A percentile compares a stretch with the other conserved stretches of the same genome.
These are phyloP conservation scores for Phyllosticta capitalensis DNA, from an alignment of 2,329 filamentous ascomycete genomes.

Conservation along the genomic window DNA sequence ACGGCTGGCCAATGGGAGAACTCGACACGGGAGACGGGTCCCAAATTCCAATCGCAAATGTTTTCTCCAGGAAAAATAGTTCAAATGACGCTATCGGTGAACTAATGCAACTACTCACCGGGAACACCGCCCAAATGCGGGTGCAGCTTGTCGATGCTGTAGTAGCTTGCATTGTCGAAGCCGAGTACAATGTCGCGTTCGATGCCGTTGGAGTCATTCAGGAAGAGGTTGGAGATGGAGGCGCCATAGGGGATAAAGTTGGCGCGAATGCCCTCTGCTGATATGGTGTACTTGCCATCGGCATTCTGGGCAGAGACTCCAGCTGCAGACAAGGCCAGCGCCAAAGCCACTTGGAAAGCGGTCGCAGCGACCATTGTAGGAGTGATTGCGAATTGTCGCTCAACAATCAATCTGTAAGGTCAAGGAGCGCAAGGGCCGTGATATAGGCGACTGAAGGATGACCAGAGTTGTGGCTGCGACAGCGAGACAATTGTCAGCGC, in stretches of 20 bases:
- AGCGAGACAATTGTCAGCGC: not conserved
- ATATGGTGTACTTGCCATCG: constrained; percentile 60
- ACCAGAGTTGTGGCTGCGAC: not conserved
- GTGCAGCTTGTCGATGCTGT: constrained; percentile 54
- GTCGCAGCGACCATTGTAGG: not conserved
- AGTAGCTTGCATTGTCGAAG: constrained; percentile 67
- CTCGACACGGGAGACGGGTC: not conserved
- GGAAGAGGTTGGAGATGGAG: constrained; percentile 59
- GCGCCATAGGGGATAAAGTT: constrained; percentile 68
- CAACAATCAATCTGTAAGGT: not conserved
- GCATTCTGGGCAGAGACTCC: constrained; percentile 16
- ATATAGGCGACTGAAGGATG: not conserved
- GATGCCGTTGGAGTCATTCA: constrained; percentile 59
- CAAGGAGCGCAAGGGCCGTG: not conserved
- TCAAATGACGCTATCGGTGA: not conserved
- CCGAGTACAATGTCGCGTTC: constrained; percentile 63
- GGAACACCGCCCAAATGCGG: constrained; percentile 65
- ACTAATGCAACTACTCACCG: constrained; percentile 30
- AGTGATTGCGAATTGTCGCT: not conserved
- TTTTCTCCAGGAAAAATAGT: not conserved
- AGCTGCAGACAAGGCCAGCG: not conserved
- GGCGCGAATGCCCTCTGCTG: constrained; percentile 55
- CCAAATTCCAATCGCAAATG: not conserved
- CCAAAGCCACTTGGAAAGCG: not conserved
- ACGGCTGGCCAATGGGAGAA: not conserved